A percentile compares a stretch with the other conserved stretches of the same genome.
phyloP scores from a whole-genome alignment of 768 basidiomycete genomes.

The Krasilnikovozyma curviuscula region DNA sequence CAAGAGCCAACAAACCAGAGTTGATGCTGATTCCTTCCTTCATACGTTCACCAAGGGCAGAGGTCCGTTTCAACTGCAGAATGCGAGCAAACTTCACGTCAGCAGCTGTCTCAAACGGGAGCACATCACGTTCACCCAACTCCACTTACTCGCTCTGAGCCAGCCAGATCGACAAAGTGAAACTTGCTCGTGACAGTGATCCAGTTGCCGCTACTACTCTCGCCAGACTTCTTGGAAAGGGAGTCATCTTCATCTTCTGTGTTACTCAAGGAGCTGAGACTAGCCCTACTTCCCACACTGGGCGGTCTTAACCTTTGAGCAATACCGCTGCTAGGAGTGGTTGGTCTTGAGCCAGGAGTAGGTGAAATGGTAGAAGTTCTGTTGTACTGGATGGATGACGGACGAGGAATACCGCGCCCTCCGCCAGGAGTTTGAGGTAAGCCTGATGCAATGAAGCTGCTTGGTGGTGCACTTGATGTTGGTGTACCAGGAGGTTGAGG shows the following conservation, averaged over 20 bases:
- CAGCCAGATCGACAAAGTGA: slow-evolving; percentile 95
- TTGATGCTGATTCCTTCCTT: slow-evolving; percentile 99
- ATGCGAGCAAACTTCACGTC: slow-evolving; percentile 14
- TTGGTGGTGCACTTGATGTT: neutral
- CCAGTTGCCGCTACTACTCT: slow-evolving; percentile 44
- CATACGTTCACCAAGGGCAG: slow-evolving; percentile 85
- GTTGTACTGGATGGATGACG: neutral
- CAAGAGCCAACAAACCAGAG: slow-evolving; percentile 81
- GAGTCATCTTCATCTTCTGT: slow-evolving; percentile 31
- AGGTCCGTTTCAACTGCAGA: slow-evolving; percentile 72
- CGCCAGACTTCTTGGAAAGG: slow-evolving; percentile 24
- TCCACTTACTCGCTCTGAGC: slow-evolving; percentile 65
- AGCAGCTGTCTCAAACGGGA: slow-evolving; percentile 1
- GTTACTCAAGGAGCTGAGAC: too few relatives aligned
- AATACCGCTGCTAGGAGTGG: neutral
- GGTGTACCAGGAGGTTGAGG: neutral
- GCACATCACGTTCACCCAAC: neutral
- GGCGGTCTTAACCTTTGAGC: neutral
- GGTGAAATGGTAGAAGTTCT: slow-evolving; percentile 4
- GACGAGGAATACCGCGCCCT: slow-evolving; percentile 6
- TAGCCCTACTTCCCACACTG: neutral
- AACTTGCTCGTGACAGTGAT: slow-evolving; percentile 82
- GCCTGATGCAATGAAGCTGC: neutral
- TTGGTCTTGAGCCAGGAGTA: slow-evolving; percentile 8
- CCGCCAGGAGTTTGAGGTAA: slow-evolving; percentile 1